These are phyloP conservation scores for Pugionium dolabratum DNA, from an alignment of 345 rosid species.

Conservation along the genomic window DNA sequence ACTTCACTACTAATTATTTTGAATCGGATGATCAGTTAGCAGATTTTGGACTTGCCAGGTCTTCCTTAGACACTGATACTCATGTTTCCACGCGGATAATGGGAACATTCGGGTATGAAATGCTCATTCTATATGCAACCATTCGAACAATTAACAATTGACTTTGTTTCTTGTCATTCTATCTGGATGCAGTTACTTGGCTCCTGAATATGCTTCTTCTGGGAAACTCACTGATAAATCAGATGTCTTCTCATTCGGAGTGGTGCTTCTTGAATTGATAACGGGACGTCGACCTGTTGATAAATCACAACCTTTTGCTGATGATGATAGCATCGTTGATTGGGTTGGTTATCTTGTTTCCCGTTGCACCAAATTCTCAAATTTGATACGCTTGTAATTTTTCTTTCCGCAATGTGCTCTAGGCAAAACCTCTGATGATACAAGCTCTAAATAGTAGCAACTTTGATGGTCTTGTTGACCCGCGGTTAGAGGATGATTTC, in stretches of 20 bases:
- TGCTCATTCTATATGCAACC: neutral
- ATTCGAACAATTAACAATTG: neutral
- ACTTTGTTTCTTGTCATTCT: constrained; percentile 19
- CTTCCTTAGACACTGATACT: constrained; percentile 68
- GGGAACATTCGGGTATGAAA: constrained; percentile 88
- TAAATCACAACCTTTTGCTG: constrained; percentile 50
- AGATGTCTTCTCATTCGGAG: constrained; percentile 85
- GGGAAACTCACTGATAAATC: constrained; percentile 89
- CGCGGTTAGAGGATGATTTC: constrained; percentile 51
- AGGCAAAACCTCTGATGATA: constrained; percentile 81
- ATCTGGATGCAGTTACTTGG: constrained; percentile 62
- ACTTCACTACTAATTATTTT: neutral
- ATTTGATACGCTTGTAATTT: neutral
- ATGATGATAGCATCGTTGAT: constrained; percentile 83
- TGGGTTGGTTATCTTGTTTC: constrained; percentile 57
- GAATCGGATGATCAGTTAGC: constrained; percentile 59
- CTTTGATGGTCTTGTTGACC: constrained; percentile 59
- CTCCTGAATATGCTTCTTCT: constrained; percentile 88
- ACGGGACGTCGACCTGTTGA: constrained; percentile 79
- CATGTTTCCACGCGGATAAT: constrained; percentile 88
- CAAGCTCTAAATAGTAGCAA: constrained; percentile 54
- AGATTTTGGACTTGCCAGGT: constrained; percentile 91
- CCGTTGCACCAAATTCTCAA: neutral
- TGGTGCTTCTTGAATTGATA: constrained; percentile 82
- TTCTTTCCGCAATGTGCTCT: neutral